These are phyloP conservation scores for Emydomyces testavorans DNA, from an alignment of 2,329 filamentous ascomycete genomes.

Conservation along the genomic window DNA sequence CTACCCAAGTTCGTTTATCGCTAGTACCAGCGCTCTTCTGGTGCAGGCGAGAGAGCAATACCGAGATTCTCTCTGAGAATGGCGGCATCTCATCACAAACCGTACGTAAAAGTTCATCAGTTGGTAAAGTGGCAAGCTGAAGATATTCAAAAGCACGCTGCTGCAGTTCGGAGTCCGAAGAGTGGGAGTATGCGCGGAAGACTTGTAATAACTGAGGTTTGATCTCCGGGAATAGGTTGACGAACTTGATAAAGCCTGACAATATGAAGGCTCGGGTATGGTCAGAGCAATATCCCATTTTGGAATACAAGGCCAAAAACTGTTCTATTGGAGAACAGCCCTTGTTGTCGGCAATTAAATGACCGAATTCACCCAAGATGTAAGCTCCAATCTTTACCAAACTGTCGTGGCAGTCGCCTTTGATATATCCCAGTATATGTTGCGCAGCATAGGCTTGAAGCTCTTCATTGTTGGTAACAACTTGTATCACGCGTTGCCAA, in stretches of 20 bases:
- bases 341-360: slow-evolving; percentile 82
- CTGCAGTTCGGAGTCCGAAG: slow-evolving; percentile 86
- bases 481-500: slow-evolving; percentile 97
- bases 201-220: slow-evolving; percentile 86
- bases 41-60: slow-evolving; percentile 79
- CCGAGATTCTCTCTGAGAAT: slow-evolving; percentile 88
- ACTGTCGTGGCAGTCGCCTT: slow-evolving; percentile 90
- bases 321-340: slow-evolving; percentile 96
- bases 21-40: slow-evolving; percentile 88
- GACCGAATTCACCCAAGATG: slow-evolving; percentile 90
- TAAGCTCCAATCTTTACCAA: slow-evolving; percentile 96
- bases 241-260: slow-evolving; percentile 92
- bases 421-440: slow-evolving; percentile 83
- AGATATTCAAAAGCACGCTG: slow-evolving; percentile 95
- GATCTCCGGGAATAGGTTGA: slow-evolving; percentile 97
- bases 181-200: slow-evolving; percentile 87
- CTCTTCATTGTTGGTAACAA: slow-evolving; percentile 98
- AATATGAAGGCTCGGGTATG: slow-evolving; percentile 86
- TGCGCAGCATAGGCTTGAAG: slow-evolving; percentile 92
- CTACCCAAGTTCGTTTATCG: slow-evolving; percentile 93
- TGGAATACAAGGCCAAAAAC: slow-evolving; percentile 80
- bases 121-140: slow-evolving; percentile 68
- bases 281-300: slow-evolving; percentile 78
- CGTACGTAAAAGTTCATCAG: slow-evolving; percentile 82
- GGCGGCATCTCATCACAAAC: slow-evolving; percentile 98